These are phyloP conservation scores for Trametes sanguinea DNA, from an alignment of 768 basidiomycete species.

Conservation along the genomic window DNA sequence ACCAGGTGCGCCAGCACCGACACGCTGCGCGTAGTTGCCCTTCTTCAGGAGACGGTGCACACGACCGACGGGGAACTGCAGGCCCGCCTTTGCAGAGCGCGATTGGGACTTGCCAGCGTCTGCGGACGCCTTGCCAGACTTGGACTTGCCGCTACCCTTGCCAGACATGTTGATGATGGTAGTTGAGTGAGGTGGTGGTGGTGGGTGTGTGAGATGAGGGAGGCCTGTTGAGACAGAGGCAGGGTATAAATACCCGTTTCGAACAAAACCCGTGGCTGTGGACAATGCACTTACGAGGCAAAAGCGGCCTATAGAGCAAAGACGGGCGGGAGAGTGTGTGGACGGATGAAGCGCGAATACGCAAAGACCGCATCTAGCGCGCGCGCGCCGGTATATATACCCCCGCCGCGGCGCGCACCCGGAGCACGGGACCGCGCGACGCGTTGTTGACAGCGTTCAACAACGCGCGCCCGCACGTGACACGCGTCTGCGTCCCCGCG, in stretches of 20 bases:
- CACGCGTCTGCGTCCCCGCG: slow-evolving; percentile 30
- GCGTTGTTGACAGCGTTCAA: slow-evolving; percentile 31
- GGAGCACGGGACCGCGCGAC: slow-evolving; percentile 24
- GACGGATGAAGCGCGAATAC: background rate
- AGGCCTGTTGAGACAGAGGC: background rate
- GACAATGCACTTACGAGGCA: background rate
- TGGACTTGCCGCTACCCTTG: slow-evolving; percentile 59
- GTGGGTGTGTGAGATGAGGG: background rate
- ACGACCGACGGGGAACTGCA: slow-evolving; percentile 92
- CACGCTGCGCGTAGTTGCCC: slow-evolving; percentile 84
- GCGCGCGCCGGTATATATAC: slow-evolving; percentile 18
- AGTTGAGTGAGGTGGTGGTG: slow-evolving; percentile 16
- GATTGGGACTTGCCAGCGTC: slow-evolving; percentile 56
- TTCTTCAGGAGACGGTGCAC: slow-evolving; percentile 87
- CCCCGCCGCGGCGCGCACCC: slow-evolving; percentile 4
- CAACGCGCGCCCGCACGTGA: slow-evolving; percentile 27
- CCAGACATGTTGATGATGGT: slow-evolving; percentile 38
- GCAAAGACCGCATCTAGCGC: no score
- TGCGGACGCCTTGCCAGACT: slow-evolving; percentile 62
- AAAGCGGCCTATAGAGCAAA: background rate
- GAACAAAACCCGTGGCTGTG: background rate
- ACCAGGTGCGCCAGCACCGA: slow-evolving; percentile 89
- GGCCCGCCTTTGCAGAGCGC: slow-evolving; percentile 74
- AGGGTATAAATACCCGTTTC: background rate
- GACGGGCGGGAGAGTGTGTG: background rate